Conservation (phyloP, 768 basidiomycete genomes). For the Lactifluus piperatus region DNA sequence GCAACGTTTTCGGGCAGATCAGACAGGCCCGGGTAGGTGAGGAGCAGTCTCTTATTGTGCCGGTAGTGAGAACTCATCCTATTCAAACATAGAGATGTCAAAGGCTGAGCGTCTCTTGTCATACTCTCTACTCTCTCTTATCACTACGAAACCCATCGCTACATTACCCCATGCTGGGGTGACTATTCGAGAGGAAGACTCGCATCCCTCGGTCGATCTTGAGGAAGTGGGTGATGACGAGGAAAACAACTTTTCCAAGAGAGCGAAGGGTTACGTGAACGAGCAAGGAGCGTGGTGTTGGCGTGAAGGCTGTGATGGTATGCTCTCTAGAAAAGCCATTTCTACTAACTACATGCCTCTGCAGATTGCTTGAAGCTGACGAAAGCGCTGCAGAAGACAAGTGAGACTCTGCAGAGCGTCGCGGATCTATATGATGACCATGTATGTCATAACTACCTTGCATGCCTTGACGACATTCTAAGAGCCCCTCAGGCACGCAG, state of each 20-base stretch:
- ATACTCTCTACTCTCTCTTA: conserved; percentile 63
- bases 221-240: conserved; percentile 27
- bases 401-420: conserved; percentile 62
- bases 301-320: conserved; percentile 69
- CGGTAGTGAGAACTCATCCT: background rate
- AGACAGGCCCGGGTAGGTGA: conserved; percentile 63
- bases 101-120: conserved; percentile 67
- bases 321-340: conserved; percentile 5
- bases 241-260: conserved; percentile 20
- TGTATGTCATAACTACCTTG: conserved; percentile 33
- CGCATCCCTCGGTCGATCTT: conserved; percentile 40
- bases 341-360: background rate
- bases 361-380: conserved; percentile 71
- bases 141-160: conserved; percentile 57
- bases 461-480: conserved; percentile 4
- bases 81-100: conserved; percentile 53
- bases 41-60: conserved; percentile 16
- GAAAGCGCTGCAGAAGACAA: conserved; percentile 67
- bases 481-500: conserved; percentile 47
- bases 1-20: conserved; percentile 50
- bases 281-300: conserved; percentile 81
- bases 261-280: conserved; percentile 53
- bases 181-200: conserved; percentile 11
- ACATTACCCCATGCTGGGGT: conserved; percentile 37
- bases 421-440: conserved; percentile 76